Evolutionary conservation across 768 basidiomycete species (phyloP), one percentile per base, ranked within the genome.

Genomic region (Boletus pseudopeckii): DNA sequence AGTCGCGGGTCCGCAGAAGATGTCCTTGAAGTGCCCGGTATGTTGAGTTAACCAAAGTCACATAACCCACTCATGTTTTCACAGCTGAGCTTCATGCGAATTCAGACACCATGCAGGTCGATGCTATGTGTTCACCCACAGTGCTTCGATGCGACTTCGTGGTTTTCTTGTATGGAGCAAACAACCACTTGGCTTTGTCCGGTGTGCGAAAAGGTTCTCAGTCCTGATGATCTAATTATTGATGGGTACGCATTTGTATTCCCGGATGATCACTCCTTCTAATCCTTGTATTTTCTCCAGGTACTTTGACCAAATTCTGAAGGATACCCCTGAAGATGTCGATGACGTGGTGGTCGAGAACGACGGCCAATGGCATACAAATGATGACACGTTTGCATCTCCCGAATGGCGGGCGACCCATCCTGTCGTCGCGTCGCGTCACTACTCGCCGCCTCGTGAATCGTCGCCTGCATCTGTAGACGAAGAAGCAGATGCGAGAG

Each of bases 181-280:
- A 98, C 94, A 9, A 97, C 96, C 2, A 94, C 93, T 30, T 99
- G 91, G 88, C 71, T 88, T 43, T 98, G 97, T 71, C 96, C 97
- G 26, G 88, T 93, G 40, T 98, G 97, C 71, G 91, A 92, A 68
- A 85, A 82, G 64, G 74, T 78, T 43, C 70, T 99, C 49, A 82
- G 86, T 58, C 74, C 82, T 18, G 87, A 88, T 33, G 92, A 98
- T 55, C 74, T 99, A 34, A 86, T 97, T 36, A 79, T 96, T 53
- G 97, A 99, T 66, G 95, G 93, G 95, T 93, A 70, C 40, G 82
- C 66, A 14, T 50, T 32, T 52, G 20, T 13, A 15, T 49, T 24
- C 8, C 18, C 4, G 1, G 34, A 30, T 37, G 18, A 38, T 37
- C 39, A 28, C 18, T 3, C 4, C 8, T 42, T 46, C 52, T 30